These are phyloP conservation scores for Tympanopsis confertula DNA, from an alignment of 2,329 filamentous ascomycete genomes.

Conservation along the genomic window DNA sequence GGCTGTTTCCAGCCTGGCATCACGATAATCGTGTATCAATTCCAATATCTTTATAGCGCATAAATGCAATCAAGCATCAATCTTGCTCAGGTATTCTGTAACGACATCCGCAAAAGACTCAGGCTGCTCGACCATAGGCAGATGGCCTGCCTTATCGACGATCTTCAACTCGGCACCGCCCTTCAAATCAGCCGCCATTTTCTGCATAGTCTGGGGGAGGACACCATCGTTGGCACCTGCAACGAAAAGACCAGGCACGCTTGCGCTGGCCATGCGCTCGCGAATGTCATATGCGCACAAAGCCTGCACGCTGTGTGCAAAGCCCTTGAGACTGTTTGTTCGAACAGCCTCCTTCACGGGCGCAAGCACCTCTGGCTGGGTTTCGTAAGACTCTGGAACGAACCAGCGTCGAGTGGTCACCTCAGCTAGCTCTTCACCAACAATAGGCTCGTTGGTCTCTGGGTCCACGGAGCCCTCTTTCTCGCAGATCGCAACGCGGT, in stretches of 20 bases:
- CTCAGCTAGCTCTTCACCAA: conserved; percentile 51
- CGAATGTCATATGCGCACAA: conserved; percentile 63
- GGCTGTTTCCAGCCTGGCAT: no score
- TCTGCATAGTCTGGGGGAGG: conserved; percentile 51
- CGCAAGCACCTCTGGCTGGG: conserved; percentile 32
- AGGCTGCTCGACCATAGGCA: conserved; percentile 74
- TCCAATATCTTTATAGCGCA: no score
- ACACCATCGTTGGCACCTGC: conserved; percentile 61
- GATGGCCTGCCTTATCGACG: conserved; percentile 62
- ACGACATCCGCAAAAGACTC: conserved; percentile 55
- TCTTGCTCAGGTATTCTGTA: no score
- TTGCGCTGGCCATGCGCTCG: conserved; percentile 36
- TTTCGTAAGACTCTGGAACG: conserved; percentile 37
- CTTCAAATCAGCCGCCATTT: conserved; percentile 69
- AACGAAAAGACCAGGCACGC: conserved; percentile 54
- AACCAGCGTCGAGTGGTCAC: conserved; percentile 72
- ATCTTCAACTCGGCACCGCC: conserved; percentile 47
- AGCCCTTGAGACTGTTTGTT: conserved; percentile 58
- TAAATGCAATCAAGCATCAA: no score
- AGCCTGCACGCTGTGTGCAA: conserved; percentile 55
- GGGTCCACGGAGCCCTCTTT: conserved; percentile 26
- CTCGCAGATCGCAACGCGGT: conserved; percentile 60
- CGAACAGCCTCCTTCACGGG: conserved; percentile 59
- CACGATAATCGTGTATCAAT: no score
- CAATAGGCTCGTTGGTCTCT: conserved; percentile 40